Evolutionary conservation across 495 filamentous ascomycete genomes (phyloP).

Genomic region (Podospora pseudoanserina): DNA sequence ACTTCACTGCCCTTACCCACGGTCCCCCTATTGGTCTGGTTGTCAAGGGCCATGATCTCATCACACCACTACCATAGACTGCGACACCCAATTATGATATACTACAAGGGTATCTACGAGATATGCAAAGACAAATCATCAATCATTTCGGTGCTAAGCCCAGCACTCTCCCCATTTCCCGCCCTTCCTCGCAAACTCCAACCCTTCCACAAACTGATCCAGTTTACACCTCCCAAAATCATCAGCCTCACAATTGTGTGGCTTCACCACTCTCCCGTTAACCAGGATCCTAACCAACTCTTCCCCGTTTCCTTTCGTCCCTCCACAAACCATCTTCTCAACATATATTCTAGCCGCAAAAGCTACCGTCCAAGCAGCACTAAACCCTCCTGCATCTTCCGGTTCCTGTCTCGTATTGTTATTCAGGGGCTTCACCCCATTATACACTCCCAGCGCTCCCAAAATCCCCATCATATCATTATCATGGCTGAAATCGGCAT

Average conservation of each 20-base stretch:
- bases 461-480: conserved; percentile 74
- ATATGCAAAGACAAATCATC: background rate
- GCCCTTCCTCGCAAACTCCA: conserved; percentile 64
- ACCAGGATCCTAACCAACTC: conserved; percentile 63
- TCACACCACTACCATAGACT: background rate
- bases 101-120: background rate
- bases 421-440: conserved; percentile 49
- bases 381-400: conserved; percentile 51
- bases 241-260: conserved; percentile 67
- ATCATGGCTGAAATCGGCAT: conserved; percentile 86
- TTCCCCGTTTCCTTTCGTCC: background rate
- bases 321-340: conserved; percentile 73
- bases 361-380: conserved; percentile 71
- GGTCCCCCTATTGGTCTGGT: background rate
- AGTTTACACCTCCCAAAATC: conserved; percentile 62
- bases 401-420: conserved; percentile 43
- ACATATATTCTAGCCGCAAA: conserved; percentile 75
- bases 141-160: conserved; percentile 15
- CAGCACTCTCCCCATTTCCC: conserved; percentile 73
- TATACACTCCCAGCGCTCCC: conserved; percentile 70
- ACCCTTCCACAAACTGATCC: conserved; percentile 61
- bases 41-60: background rate
- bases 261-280: conserved; percentile 73
- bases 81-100: background rate
- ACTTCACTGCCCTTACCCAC: background rate